Conservation (phyloP, 306 rosid genomes). For the Prunus mongolica region DNA sequence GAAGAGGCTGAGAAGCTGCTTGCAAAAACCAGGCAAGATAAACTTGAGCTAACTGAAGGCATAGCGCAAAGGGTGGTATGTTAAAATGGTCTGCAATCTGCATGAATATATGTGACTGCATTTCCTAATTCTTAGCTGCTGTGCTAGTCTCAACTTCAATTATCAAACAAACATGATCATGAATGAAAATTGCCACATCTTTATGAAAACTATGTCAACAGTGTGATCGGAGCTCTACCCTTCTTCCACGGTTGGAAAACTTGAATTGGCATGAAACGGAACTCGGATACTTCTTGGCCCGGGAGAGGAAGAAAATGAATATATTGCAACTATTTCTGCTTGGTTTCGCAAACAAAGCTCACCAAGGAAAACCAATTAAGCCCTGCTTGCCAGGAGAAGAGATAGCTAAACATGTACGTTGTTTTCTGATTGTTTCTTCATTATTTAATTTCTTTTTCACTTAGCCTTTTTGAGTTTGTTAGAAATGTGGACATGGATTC, state of each 20-base stretch:
- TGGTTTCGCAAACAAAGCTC: constrained; percentile 17
- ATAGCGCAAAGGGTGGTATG: background rate
- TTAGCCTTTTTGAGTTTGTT: background rate
- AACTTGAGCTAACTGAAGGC: background rate
- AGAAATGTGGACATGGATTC: background rate
- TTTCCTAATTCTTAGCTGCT: background rate
- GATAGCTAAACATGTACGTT: constrained; percentile 16
- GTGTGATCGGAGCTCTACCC: background rate
- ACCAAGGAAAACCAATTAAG: constrained; percentile 2
- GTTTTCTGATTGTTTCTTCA: too few species aligned
- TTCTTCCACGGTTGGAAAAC: background rate
- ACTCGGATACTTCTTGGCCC: background rate
- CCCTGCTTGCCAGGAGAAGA: constrained; percentile 15
- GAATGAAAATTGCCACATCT: background rate
- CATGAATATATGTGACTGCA: background rate
- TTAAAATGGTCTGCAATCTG: background rate
- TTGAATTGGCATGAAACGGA: background rate
- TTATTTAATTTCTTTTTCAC: background rate
- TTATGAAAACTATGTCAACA: background rate
- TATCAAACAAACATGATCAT: background rate
- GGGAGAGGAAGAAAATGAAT: background rate
- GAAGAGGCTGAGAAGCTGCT: constrained; percentile 8
- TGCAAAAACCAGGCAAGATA: background rate
- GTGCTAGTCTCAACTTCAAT: background rate
- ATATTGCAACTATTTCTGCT: constrained; percentile 10